These are phyloP conservation scores for Capsella rubella DNA, from an alignment of 441 rosid species.

Conservation along the genomic window DNA sequence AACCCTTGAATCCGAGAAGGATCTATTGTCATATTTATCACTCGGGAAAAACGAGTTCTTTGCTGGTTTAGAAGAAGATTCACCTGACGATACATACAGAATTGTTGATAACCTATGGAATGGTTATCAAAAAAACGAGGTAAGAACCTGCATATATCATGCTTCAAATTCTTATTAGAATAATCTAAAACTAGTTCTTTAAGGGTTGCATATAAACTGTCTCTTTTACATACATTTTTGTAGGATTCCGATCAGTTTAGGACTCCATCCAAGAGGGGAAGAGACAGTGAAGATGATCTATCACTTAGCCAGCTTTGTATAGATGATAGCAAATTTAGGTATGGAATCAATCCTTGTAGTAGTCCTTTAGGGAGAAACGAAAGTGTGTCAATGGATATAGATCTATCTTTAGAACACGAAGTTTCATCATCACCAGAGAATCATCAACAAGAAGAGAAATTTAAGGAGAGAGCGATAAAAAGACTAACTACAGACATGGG, in stretches of 20 bases:
- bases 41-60: conserved; percentile 75
- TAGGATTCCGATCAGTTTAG: conserved; percentile 8
- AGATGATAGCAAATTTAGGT: neutral
- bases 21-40: conserved; percentile 62
- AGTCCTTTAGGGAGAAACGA: conserved; percentile 22
- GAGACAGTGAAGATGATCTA: conserved; percentile 21
- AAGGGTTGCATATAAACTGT: neutral
- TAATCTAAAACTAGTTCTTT: neutral
- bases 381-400: conserved; percentile 29
- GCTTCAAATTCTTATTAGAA: neutral
- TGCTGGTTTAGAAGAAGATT: conserved; percentile 64
- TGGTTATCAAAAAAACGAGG: conserved; percentile 58
- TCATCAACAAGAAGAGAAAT: conserved; percentile 39
- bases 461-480: conserved; percentile 47
- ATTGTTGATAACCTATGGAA: conserved; percentile 63
- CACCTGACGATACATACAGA: conserved; percentile 56
- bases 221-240: neutral
- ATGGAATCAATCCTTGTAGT: conserved; percentile 24
- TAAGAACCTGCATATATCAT: conserved; percentile 13
- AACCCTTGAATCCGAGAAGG: conserved; percentile 52
- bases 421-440: conserved; percentile 29
- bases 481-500: conserved; percentile 65
- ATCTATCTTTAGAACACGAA: conserved; percentile 33
- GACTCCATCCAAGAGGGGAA: conserved; percentile 35
- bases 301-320: conserved; percentile 24